These are phyloP conservation scores for Arabidopsis lyrata DNA, from an alignment of 441 rosid genomes.

Conservation along the genomic window DNA sequence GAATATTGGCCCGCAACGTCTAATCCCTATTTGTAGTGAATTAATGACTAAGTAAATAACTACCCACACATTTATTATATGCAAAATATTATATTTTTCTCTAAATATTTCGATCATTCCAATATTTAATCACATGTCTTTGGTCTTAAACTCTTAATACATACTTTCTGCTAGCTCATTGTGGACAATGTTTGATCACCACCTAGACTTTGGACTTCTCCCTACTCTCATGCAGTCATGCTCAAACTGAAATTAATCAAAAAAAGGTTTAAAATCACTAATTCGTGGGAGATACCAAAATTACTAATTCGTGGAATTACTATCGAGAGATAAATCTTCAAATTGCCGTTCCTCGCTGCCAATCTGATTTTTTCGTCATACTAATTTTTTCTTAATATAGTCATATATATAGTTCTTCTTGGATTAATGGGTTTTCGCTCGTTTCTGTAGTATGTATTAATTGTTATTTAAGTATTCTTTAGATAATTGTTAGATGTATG, in stretches of 20 bases:
- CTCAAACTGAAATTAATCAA: background rate
- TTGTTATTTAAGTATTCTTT: too few relatives aligned
- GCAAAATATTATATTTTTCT: background rate
- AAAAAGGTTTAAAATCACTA: background rate
- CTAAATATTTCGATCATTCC: background rate
- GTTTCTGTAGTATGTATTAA: too few relatives aligned
- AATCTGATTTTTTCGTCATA: too few relatives aligned
- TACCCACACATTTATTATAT: background rate
- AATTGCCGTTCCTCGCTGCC: too few relatives aligned
- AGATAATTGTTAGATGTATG: too few relatives aligned
- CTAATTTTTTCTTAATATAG: too few relatives aligned
- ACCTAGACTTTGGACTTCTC: background rate
- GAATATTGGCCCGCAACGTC: conserved; percentile 27
- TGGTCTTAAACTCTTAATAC: background rate
- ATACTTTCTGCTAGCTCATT: background rate
- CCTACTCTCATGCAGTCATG: background rate
- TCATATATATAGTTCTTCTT: too few relatives aligned
- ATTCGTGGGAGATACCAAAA: background rate
- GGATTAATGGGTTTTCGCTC: too few relatives aligned
- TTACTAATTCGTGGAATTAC: too few relatives aligned
- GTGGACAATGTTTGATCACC: background rate
- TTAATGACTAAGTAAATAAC: background rate
- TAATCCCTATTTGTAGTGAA: background rate
- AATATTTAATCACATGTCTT: background rate
- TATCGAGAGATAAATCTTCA: too few relatives aligned